Evolutionary conservation across 345 rosid species (phyloP).

Genomic region (Salix purpurea): DNA sequence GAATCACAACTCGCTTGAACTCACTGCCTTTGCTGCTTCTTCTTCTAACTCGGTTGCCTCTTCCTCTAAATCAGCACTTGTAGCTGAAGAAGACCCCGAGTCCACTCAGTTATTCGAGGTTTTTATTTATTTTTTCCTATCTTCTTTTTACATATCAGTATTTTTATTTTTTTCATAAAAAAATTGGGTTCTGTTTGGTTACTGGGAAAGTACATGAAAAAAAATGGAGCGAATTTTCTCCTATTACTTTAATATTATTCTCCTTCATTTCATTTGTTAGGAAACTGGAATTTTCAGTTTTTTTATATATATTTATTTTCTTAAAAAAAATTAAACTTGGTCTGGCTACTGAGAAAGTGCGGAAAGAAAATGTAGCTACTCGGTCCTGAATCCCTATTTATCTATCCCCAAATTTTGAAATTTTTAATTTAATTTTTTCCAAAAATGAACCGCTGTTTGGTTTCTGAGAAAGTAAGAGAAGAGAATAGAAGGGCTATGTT

Average conservation of each 20-base stretch:
- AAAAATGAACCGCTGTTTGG: background rate
- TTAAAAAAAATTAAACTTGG: background rate
- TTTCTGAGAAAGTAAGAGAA: background rate
- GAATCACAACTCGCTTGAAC: no score
- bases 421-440: no score
- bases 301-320: background rate
- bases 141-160: background rate
- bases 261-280: no score
- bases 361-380: background rate
- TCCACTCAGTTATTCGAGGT: constrained; percentile 58
- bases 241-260: no score
- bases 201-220: no score
- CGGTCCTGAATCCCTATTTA: background rate
- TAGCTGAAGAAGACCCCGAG: constrained; percentile 48
- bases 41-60: constrained; percentile 31
- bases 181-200: background rate
- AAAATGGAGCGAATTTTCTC: background rate
- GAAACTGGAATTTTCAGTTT: no score
- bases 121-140: no score
- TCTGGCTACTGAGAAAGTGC: background rate
- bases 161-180: background rate
- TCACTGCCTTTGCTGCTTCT: constrained; percentile 29
- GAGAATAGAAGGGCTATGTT: no score
- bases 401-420: background rate
- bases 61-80: constrained; percentile 36